These are phyloP conservation scores for Fragilaria crotonensis DNA, from an alignment of 108 stramenopile genomes.

Conservation along the genomic window DNA sequence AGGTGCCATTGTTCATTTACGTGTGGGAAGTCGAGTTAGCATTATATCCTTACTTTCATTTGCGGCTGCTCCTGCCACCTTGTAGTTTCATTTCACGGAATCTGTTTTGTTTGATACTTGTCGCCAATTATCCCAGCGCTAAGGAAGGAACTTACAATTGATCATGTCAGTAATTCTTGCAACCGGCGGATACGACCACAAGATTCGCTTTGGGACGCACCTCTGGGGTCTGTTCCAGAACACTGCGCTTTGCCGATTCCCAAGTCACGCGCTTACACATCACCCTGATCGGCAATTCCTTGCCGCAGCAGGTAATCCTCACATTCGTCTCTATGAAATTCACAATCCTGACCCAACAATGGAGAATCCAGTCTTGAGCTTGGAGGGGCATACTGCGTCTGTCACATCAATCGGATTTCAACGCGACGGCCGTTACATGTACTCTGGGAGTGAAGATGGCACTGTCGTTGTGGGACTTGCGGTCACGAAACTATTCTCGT, in stretches of 20 bases:
- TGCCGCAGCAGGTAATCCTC: conserved; percentile 95
- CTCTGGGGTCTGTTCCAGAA: conserved; percentile 85
- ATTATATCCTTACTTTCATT: no score
- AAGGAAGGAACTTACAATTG: no score
- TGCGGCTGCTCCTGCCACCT: no score
- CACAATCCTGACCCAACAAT: conserved; percentile 40
- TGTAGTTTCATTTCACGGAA: no score
- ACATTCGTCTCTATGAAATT: conserved; percentile 88
- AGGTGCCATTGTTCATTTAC: no score
- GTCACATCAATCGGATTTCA: conserved; percentile 97
- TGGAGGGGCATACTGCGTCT: conserved; percentile 83
- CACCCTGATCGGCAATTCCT: conserved; percentile 93
- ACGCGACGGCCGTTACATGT: conserved; percentile 89
- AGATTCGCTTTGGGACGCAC: conserved; percentile 98
- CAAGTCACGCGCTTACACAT: conserved; percentile 96
- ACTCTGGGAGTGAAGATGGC: conserved; percentile 77
- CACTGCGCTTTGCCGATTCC: conserved; percentile 85
- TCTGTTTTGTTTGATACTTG: no score
- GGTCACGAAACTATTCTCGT: conserved; percentile 77
- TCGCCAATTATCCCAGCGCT: no score
- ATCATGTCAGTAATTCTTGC: conserved; percentile 96
- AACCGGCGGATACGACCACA: conserved; percentile 96
- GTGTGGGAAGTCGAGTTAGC: no score
- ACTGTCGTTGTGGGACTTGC: conserved; percentile 91
- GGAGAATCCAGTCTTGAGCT: conserved; percentile 61